Evolutionary conservation across 495 filamentous ascomycete genomes (phyloP).

Genomic region (Pyronema omphalodes): DNA sequence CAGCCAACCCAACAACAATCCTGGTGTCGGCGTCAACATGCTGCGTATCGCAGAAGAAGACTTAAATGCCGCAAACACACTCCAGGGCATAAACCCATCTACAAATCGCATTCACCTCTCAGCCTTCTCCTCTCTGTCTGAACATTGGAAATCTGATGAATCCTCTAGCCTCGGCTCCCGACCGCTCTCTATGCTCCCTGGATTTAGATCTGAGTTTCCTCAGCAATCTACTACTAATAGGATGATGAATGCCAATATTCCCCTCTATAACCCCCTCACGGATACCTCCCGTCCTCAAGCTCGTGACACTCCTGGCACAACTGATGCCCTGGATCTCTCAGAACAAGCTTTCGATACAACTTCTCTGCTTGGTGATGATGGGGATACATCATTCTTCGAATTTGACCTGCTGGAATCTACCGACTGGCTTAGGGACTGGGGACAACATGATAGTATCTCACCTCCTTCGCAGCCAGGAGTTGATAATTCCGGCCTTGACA

Average conservation of each 20-base stretch:
- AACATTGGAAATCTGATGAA: background rate
- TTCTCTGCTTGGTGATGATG: background rate
- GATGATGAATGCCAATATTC: too few species aligned
- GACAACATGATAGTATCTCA: slow-evolving; percentile 7
- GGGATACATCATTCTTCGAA: slow-evolving; percentile 23
- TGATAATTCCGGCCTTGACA: background rate
- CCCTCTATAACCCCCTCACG: background rate
- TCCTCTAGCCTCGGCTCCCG: background rate
- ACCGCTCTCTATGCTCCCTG: background rate
- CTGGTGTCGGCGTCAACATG: background rate
- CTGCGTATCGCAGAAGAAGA: slow-evolving; percentile 9
- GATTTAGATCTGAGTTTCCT: background rate
- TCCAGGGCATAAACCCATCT: slow-evolving; percentile 16
- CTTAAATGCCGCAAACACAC: slow-evolving; percentile 10
- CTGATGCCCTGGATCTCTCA: background rate
- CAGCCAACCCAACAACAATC: background rate
- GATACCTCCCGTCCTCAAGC: background rate
- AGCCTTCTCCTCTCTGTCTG: background rate
- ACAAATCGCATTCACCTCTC: background rate
- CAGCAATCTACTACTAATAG: too few species aligned
- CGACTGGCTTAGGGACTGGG: slow-evolving; percentile 24
- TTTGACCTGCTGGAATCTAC: slow-evolving; percentile 22
- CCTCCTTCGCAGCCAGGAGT: background rate
- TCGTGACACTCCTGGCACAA: background rate
- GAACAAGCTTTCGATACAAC: background rate